Conservation (phyloP, 192 early-diverging fungal species). For the Coemansia furcata region DNA sequence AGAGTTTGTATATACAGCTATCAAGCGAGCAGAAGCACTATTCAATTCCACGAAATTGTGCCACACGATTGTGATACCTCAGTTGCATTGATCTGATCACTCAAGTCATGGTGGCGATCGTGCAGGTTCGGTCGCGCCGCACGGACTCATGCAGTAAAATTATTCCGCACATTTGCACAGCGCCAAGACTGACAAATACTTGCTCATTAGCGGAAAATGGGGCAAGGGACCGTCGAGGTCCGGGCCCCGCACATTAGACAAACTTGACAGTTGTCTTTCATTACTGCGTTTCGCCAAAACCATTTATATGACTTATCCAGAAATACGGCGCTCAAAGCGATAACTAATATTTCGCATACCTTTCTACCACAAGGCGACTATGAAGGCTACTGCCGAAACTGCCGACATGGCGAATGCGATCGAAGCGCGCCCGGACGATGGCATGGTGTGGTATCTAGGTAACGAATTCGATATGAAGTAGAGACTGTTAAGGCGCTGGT, state of each 20-base stretch:
- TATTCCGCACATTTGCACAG: background rate
- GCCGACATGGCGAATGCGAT: background rate
- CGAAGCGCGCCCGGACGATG: background rate
- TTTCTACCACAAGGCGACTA: background rate
- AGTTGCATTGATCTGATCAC: background rate
- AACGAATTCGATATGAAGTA: too few species aligned
- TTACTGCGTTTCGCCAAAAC: background rate
- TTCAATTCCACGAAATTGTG: too few species aligned
- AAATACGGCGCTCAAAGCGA: too few species aligned
- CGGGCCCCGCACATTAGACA: background rate
- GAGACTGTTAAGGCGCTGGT: background rate
- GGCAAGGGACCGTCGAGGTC: background rate
- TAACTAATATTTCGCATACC: too few species aligned
- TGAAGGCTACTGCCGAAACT: background rate
- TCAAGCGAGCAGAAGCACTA: too few species aligned
- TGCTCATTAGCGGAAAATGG: background rate
- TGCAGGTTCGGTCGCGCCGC: background rate
- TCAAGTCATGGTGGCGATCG: background rate
- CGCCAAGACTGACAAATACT: background rate
- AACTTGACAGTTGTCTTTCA: background rate
- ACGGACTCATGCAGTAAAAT: background rate
- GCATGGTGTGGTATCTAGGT: conserved; percentile 38
- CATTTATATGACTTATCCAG: too few species aligned
- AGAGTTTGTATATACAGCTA: too few species aligned
- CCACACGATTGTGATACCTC: too few species aligned